phyloP scores from a whole-genome alignment of 306 rosid species.

The Prosopis cineraria region DNA sequence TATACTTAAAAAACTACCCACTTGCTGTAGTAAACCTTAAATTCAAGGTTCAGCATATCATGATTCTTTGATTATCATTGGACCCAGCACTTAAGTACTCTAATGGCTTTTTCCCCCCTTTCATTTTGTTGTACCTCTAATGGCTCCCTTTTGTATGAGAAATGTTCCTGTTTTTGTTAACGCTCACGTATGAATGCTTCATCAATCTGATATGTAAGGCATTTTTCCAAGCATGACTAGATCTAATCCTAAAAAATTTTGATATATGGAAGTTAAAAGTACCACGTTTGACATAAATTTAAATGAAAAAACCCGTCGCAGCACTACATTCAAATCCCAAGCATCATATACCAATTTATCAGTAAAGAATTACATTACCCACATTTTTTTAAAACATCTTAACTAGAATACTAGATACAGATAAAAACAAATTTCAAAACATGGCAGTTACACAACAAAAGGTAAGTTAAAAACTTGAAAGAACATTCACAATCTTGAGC shows the following conservation, averaged over 20 bases:
- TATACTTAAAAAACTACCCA: neutral
- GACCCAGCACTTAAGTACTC: neutral
- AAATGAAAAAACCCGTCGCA: neutral
- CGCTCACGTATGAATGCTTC: neutral
- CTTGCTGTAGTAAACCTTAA: neutral
- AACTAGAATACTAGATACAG: conserved; percentile 40
- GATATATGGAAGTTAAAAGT: neutral
- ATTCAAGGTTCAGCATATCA: neutral
- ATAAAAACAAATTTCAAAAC: conserved; percentile 24
- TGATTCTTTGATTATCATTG: neutral
- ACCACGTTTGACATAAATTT: neutral
- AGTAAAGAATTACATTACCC: conserved; percentile 33
- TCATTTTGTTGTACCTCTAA: too few relatives aligned
- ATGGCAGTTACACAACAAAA: conserved; percentile 22
- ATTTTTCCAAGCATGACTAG: neutral
- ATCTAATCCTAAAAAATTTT: neutral
- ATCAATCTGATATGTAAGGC: neutral
- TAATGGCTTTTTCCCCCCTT: too few relatives aligned
- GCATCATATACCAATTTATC: neutral
- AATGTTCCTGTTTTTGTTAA: neutral
- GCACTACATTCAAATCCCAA: neutral
- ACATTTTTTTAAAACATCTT: neutral
- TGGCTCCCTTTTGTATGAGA: neutral
- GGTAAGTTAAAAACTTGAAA: neutral
- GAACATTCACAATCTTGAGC: conserved; percentile 30